Conservation (phyloP, 2,329 filamentous ascomycete species). For the Phyllosticta ampelicida region DNA sequence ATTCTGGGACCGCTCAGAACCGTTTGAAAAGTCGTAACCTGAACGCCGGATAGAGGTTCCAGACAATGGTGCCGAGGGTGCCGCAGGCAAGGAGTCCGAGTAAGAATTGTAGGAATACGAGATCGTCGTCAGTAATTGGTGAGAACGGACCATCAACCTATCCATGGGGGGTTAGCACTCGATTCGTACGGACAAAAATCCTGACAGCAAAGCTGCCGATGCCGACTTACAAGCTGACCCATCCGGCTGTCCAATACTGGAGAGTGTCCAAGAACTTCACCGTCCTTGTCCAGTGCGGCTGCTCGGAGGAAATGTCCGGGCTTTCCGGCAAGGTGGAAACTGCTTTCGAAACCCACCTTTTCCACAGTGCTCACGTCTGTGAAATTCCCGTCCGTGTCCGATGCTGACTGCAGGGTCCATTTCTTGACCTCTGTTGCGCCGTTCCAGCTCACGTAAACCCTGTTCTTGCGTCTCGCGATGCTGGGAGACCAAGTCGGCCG, state of each 20-base stretch:
- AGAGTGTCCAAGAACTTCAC: background rate
- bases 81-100: background rate
- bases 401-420: slow-evolving; percentile 19
- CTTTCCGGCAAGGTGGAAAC: background rate
- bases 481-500: slow-evolving; percentile 14
- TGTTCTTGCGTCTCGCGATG: slow-evolving; percentile 9
- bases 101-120: background rate
- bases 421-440: slow-evolving; percentile 18
- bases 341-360: slow-evolving; percentile 5
- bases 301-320: background rate
- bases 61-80: background rate
- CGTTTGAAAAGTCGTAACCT: background rate
- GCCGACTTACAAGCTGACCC: slow-evolving; percentile 3
- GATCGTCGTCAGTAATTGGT: background rate
- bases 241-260: background rate
- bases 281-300: slow-evolving; percentile 1
- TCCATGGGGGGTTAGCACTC: background rate
- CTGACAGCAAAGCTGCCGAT: background rate
- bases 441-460: slow-evolving; percentile 19
- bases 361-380: slow-evolving; percentile 35
- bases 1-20: background rate
- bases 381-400: slow-evolving; percentile 22
- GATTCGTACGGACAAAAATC: background rate
- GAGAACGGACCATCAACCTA: background rate
- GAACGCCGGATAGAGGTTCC: background rate